Conservation (phyloP, 345 rosid species). For the Syzygium oleosum region DNA sequence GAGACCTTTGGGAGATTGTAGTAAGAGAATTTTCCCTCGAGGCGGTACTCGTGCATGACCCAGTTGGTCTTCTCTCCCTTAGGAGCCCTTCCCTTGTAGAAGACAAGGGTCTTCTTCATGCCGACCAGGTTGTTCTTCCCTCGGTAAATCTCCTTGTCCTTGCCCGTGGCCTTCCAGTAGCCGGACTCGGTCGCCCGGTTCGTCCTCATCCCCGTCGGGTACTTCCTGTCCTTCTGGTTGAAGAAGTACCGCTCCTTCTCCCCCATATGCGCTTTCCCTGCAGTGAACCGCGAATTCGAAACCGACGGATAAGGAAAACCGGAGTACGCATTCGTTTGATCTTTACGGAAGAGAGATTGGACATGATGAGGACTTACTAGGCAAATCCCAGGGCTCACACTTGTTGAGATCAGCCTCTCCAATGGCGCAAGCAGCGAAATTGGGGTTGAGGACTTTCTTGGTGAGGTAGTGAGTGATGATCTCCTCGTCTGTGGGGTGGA, state of each 20-base stretch:
- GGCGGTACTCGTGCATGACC: conserved; percentile 95
- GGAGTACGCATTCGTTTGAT: neutral
- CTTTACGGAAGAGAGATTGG: neutral
- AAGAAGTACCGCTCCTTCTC: conserved; percentile 93
- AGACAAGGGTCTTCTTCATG: conserved; percentile 96
- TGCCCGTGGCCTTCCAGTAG: conserved; percentile 95
- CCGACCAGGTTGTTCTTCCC: conserved; percentile 72
- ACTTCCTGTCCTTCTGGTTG: conserved; percentile 78
- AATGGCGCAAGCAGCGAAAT: conserved; percentile 44
- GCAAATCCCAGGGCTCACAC: conserved; percentile 95
- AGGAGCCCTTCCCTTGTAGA: conserved; percentile 88
- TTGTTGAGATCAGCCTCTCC: conserved; percentile 87
- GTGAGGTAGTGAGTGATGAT: conserved; percentile 66
- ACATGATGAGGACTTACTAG: conserved; percentile 30
- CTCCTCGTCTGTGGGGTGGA: conserved; percentile 93
- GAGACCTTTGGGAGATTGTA: conserved; percentile 50
- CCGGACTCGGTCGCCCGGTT: conserved; percentile 85
- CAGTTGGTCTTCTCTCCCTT: conserved; percentile 90
- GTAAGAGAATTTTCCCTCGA: conserved; percentile 74
- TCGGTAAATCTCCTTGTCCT: conserved; percentile 69
- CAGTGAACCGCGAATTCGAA: neutral
- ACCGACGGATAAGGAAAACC: neutral
- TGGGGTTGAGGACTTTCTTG: conserved; percentile 40
- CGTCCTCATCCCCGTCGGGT: conserved; percentile 94
- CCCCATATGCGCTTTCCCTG: conserved; percentile 90